Conservation (phyloP, 75 land plant genomes). For the Adiantum capillusveneris region DNA sequence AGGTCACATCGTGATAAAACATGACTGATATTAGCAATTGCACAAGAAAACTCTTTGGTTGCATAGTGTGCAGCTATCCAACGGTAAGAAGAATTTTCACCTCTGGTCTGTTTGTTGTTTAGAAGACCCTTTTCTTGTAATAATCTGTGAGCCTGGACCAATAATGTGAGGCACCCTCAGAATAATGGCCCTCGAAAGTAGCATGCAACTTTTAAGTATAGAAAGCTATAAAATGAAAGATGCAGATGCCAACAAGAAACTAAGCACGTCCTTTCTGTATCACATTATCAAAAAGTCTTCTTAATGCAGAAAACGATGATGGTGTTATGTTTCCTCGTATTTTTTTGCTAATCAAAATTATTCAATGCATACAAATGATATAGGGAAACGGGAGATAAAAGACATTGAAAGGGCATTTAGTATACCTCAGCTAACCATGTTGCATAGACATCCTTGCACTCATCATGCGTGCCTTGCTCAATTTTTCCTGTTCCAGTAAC, state of each 20-base stretch:
- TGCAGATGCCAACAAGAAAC: too few species aligned
- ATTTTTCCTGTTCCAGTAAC: conserved; percentile 56
- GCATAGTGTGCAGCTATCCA: neutral
- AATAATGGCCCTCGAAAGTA: too few species aligned
- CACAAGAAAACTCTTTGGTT: neutral
- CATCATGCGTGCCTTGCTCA: conserved; percentile 84
- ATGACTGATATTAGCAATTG: neutral
- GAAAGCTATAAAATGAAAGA: too few species aligned
- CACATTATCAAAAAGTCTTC: too few species aligned
- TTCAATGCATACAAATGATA: neutral
- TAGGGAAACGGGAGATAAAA: neutral
- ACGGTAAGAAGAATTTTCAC: neutral
- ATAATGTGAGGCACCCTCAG: neutral
- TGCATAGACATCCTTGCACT: conserved; percentile 75
- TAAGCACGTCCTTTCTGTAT: too few species aligned
- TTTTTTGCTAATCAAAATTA: neutral
- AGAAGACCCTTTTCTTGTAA: conserved; percentile 33
- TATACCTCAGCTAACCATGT: conserved; percentile 67
- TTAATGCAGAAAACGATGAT: too few species aligned
- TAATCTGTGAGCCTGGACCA: conserved; percentile 50
- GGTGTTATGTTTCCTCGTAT: neutral
- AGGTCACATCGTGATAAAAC: too few species aligned
- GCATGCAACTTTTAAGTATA: too few species aligned
- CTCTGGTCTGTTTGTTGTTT: neutral
- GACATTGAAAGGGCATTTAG: neutral